Evolutionary conservation across 352 stramenopile genomes (phyloP), one percentile per base, ranked within the genome.

Genomic region (Elongisporangium senticosum): DNA sequence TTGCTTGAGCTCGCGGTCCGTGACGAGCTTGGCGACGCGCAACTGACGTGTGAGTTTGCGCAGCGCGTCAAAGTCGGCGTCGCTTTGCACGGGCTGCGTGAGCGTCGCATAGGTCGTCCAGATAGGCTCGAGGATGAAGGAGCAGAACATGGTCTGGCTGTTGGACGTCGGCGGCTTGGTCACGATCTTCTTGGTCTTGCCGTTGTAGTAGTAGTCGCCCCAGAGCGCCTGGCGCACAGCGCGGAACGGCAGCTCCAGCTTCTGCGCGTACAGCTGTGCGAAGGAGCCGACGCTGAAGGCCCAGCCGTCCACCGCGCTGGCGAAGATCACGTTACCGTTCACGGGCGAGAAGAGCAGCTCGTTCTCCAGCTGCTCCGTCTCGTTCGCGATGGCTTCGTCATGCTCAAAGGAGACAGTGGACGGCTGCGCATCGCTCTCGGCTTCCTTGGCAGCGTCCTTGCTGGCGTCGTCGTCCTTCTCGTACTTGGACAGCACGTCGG

Each of bases 311-410:
- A 83, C 76, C 0, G 95, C 94, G 57, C 84, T 96, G 22, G 87
- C 87, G 72, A 98, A 98, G 23, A 98, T 80, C 20, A 98, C 94
- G 61, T 98, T 98, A 8, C 94, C 90, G 39, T 86, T 90, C 20
- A 75, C 61, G 0, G 91, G 93, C 8, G 75, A 88, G 63, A 98
- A 97, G 1, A 96, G 68, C 62, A 89, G 69, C 55, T 88, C 75
- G n/a, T 83, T 70, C 61, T 94, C 84, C 4, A 77, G 51, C 51
- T 73, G 63, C 53, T 86, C 77, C 0, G 81, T 88, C 51, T 91
- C 79, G 28, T 89, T 78, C 6, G 71, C 76, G 39, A 89, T 85
- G n/a, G 64, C 75, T 53, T 86, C 67, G 14, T 89, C 71, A 49
- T 83, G 66, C 14, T 68, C 49, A 1, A 53, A 43, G 33, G 33